Evolutionary conservation across 768 basidiomycete species (phyloP).

Genomic region (Peribolospora kevripleyi): DNA sequence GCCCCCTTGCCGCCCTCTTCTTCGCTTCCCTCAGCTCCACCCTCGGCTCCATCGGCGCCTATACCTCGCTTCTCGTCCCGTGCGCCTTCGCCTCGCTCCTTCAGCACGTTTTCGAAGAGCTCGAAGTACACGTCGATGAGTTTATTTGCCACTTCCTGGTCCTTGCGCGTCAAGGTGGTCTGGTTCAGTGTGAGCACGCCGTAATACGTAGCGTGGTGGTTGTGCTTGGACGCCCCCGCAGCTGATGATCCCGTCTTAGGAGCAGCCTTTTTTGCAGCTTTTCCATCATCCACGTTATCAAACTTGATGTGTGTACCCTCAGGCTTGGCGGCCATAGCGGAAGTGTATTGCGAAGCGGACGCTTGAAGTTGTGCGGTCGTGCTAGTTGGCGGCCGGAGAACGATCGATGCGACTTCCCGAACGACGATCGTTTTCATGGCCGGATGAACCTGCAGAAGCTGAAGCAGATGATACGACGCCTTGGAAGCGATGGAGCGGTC

Average conservation of each 20-base stretch:
- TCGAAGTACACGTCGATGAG: constrained; percentile 83
- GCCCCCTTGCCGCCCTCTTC: constrained; percentile 20
- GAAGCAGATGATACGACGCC: constrained; percentile 68
- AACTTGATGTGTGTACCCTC: constrained; percentile 12
- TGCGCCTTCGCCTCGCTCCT: constrained; percentile 8
- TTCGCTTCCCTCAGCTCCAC: constrained; percentile 21
- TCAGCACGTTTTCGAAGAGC: constrained; percentile 64
- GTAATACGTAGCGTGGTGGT: constrained; percentile 64
- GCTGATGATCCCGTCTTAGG: constrained; percentile 3
- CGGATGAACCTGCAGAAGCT: constrained; percentile 70
- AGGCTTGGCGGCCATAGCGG: constrained; percentile 10
- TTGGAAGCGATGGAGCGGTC: constrained; percentile 70
- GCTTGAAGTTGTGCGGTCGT: constrained; percentile 20
- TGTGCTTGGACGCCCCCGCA: constrained; percentile 13
- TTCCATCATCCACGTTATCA: constrained; percentile 1
- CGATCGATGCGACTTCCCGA: constrained; percentile 55
- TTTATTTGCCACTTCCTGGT: constrained; percentile 46
- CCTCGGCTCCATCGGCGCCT: not conserved
- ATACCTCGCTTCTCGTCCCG: constrained; percentile 1
- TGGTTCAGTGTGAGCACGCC: constrained; percentile 86
- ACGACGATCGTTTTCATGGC: constrained; percentile 77
- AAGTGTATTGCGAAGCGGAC: constrained; percentile 28
- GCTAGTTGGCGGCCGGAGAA: constrained; percentile 35
- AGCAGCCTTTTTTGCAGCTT: constrained; percentile 25
- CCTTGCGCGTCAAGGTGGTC: constrained; percentile 40